Evolutionary conservation across 1,284 basidiomycete genomes (phyloP), one percentile per base, ranked within the genome.

Genomic region (Blastosporella zonata): DNA sequence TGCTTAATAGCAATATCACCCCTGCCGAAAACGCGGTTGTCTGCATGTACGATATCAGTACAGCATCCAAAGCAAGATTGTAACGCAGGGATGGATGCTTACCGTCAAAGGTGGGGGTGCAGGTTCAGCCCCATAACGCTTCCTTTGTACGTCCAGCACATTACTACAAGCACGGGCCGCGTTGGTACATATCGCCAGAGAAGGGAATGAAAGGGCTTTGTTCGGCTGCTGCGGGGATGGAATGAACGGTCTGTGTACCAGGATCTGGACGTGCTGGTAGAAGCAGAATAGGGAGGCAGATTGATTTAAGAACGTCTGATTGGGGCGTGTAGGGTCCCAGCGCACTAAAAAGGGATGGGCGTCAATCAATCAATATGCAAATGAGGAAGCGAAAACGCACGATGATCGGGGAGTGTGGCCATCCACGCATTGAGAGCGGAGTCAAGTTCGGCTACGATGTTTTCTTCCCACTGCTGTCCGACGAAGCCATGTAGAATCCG

Each of bases 241-340:
- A 48, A 93, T 90, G 68, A 92, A 93, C 0, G 87, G 88, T 8
- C 90, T 77, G 61, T 93, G 90, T 38, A 91, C 81, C 36, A 86
- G 73, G 58, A 93, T 91, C 57, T 86, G 85, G 18, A 85, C 69
- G 50, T 83, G 74, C 62, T 92, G 90, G 62, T 87, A 91, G 10
- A 73, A 69, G 2, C 77, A 66, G 56, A 88, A 88, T 1, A 93
- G 72, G 9, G 70, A 58, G 0, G 81, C 83, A 0, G 86, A 88
- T 67, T 92, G 89, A 55, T 80, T 74, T 65, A 91, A 87, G 58
- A 83, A 82, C 0, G 67, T 51, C 0, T 77, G 46, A 52, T 86
- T 68, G 49, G 79, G 69, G 23, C 79, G 75, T 29, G 77, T 71
- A 0, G 87, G 82, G 59, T 93, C 86, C 90, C 89, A 91, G 13